These are phyloP conservation scores for Phytophthora macrochlamydospora DNA, from an alignment of 352 stramenopile species.

Conservation along the genomic window DNA sequence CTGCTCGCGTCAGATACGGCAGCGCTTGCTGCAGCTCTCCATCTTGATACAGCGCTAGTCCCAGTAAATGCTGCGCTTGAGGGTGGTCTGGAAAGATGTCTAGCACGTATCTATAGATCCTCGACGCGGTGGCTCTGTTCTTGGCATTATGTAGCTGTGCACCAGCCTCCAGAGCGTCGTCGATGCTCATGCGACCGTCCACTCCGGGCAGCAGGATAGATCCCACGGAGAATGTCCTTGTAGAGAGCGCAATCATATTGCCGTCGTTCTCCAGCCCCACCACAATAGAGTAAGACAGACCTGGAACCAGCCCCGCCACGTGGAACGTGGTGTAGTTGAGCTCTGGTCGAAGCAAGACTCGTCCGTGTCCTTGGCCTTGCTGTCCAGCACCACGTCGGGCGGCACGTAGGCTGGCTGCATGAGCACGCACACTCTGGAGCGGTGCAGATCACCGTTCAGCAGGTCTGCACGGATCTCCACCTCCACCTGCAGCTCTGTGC, in stretches of 20 bases:
- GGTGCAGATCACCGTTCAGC: conserved; percentile 23
- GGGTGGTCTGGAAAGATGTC: conserved; percentile 52
- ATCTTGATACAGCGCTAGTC: conserved; percentile 53
- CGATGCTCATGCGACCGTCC: conserved; percentile 42
- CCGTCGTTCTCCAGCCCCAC: conserved; percentile 54
- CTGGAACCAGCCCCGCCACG: conserved; percentile 56
- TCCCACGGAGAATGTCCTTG: conserved; percentile 65
- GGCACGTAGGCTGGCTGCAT: conserved; percentile 55
- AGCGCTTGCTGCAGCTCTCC: conserved; percentile 35
- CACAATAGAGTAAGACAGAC: conserved; percentile 57
- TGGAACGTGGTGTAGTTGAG: conserved; percentile 62
- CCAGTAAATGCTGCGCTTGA: conserved; percentile 56
- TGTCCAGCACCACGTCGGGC: conserved; percentile 42
- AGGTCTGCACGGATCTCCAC: conserved; percentile 52
- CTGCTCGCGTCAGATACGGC: conserved; percentile 43
- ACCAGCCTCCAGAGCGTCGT: conserved; percentile 47
- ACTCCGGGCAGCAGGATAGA: conserved; percentile 39
- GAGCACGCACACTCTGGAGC: conserved; percentile 59
- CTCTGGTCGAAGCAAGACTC: conserved; percentile 69
- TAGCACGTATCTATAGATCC: conserved; percentile 63
- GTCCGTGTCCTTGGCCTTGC: conserved; percentile 28
- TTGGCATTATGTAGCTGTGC: conserved; percentile 40
- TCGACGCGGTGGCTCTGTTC: conserved; percentile 31
- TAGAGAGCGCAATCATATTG: conserved; percentile 63
- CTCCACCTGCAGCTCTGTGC: conserved; percentile 57